Evolutionary conservation across 495 filamentous ascomycete species (phyloP).

Genomic region (Annulohypoxylon bovei): DNA sequence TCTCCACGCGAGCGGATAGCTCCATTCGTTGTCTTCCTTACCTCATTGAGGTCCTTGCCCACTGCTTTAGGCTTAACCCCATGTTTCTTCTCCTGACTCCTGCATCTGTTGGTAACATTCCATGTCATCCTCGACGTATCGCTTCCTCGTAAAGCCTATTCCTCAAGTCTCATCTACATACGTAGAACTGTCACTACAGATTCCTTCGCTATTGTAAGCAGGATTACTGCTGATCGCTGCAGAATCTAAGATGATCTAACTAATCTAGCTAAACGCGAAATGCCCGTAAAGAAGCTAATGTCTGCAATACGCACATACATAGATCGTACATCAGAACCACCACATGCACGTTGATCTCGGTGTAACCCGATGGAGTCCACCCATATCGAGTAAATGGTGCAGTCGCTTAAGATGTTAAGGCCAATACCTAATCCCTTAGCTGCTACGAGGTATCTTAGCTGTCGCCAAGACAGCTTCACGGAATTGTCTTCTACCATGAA

Average conservation of each 20-base stretch:
- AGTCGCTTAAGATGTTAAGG: neutral
- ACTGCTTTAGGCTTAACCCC: conserved; percentile 24
- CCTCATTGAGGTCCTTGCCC: conserved; percentile 43
- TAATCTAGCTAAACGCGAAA: conserved; percentile 16
- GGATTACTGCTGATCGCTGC: conserved; percentile 12
- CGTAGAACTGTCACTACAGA: conserved; percentile 1
- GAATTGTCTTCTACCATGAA: neutral
- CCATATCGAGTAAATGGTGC: neutral
- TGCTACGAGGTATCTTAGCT: conserved; percentile 1
- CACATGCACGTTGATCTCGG: conserved; percentile 23
- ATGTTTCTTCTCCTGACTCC: conserved; percentile 31
- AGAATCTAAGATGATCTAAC: conserved; percentile 8
- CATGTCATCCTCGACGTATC: conserved; percentile 19
- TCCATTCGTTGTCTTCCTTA: conserved; percentile 1
- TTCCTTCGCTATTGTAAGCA: conserved; percentile 5
- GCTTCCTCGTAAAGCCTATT: conserved; percentile 5
- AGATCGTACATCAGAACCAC: conserved; percentile 20
- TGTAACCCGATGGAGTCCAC: conserved; percentile 9
- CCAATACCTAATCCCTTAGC: neutral
- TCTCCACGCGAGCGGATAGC: conserved; percentile 32
- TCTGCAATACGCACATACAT: neutral
- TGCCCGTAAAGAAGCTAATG: neutral
- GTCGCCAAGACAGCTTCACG: conserved; percentile 18
- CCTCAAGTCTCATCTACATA: conserved; percentile 3
- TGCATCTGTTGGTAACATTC: conserved; percentile 33